Conservation (phyloP, 2,329 filamentous ascomycete genomes). For the Aspergillus sp. region DNA sequence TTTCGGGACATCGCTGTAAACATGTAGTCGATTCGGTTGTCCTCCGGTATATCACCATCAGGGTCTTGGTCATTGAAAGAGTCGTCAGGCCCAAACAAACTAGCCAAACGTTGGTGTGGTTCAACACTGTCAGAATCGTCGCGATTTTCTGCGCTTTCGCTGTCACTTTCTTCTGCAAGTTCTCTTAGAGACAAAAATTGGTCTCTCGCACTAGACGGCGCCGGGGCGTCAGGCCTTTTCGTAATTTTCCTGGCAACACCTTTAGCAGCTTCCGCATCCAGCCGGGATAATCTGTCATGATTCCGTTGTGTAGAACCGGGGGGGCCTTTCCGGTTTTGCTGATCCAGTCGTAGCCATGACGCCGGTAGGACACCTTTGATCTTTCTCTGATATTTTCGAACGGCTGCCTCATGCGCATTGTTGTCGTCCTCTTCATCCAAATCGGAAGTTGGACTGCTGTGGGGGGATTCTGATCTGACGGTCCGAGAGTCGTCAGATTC, state of each 20-base stretch:
- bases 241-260: slow-evolving; percentile 35
- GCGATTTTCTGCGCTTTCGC: slow-evolving; percentile 22
- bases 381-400: slow-evolving; percentile 38
- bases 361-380: slow-evolving; percentile 52
- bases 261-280: slow-evolving; percentile 31
- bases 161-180: slow-evolving; percentile 31
- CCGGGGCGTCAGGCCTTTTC: slow-evolving; percentile 22
- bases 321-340: slow-evolving; percentile 31
- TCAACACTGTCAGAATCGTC: slow-evolving; percentile 7
- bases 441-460: slow-evolving; percentile 17
- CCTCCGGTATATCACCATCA: slow-evolving; percentile 39
- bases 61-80: slow-evolving; percentile 22
- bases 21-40: slow-evolving; percentile 45
- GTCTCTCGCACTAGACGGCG: slow-evolving; percentile 12
- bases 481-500: slow-evolving; percentile 20
- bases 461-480: slow-evolving; percentile 21
- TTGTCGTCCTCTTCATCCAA: slow-evolving; percentile 9
- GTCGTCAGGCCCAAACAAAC: slow-evolving; percentile 22
- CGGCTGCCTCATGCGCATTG: slow-evolving; percentile 23
- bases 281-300: slow-evolving; percentile 21
- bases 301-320: slow-evolving; percentile 17
- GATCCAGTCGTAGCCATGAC: slow-evolving; percentile 47
- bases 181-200: slow-evolving; percentile 18
- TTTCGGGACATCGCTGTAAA: slow-evolving; percentile 31
- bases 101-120: slow-evolving; percentile 14